Base-by-base conservation (phyloP, 495 filamentous ascomycete species). In the Chlorociboria aeruginascens region DNA sequence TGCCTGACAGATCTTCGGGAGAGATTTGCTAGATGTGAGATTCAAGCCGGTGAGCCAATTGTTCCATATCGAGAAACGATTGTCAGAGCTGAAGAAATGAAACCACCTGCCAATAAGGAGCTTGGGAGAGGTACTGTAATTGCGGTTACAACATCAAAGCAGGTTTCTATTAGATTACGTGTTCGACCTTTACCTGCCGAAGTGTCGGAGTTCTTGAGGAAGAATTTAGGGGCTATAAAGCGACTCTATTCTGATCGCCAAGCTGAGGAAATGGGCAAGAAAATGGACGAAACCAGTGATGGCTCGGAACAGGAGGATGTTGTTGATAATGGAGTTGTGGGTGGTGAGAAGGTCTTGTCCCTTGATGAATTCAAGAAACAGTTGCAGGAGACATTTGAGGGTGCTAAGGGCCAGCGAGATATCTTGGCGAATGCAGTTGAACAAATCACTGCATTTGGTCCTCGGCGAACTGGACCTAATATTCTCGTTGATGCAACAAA, bases 21-120 rank as follows among this genome's bases (percentile, higher is more conserved):
- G 61, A 75, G 93, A 6, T 99, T 94, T 63, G 92, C 92, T 3
- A 81, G 78, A 52, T 96, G 94, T 53, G 92, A 99, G 48, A 93
- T 99, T 46, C 92, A 97, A 55, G 84, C 85, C 45, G 86, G 89
- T 45, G 83, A 83, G 31, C 88, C 93, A 2, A 97, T 97, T 45
- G 92, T 99, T 6, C 92, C 92, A 7, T 99, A 95, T 63, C 77
- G 89, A 14, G 92, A 99, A 64, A 88, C 85, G 2, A 96, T 94
- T 38, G 81, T 94, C 32, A 74, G 76, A 40, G 85, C 83, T 0
- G 71, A 82, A 12, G 92, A 98, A 61, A 98, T 98, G 92, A 77
- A 87, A 2, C 77, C 89, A 0, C 84, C 88, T 0, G 89, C 72
- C 52, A 84, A 90, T 56, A 85, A 87, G 48, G 86, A 90, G 3